Evolutionary conservation across 176 grass and related monocot species (phyloP).

Genomic region (Juncus effusus): DNA sequence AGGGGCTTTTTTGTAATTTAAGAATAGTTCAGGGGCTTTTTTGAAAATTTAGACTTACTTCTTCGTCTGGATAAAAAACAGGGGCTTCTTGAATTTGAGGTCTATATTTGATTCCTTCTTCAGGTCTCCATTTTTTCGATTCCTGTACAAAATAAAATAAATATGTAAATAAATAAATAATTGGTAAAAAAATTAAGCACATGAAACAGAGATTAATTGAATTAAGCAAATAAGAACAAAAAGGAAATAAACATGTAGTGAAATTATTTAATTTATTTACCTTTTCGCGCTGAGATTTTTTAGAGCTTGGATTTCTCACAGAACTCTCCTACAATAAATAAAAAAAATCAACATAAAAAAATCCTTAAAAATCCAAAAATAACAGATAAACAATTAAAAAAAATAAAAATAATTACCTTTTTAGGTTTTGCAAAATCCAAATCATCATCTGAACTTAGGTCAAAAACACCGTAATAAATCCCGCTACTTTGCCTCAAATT

Average conservation of each 20-base stretch:
- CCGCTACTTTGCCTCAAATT: slow-evolving; percentile 25
- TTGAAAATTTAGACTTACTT: slow-evolving; percentile 33
- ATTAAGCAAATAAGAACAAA: neutral
- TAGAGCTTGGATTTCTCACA: slow-evolving; percentile 16
- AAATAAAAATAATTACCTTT: slow-evolving; percentile 32
- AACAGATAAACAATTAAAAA: slow-evolving; percentile 2
- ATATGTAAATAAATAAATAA: slow-evolving; percentile 1
- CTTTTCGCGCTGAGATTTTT: slow-evolving; percentile 31
- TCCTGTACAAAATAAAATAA: slow-evolving; percentile 18
- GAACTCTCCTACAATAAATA: slow-evolving; percentile 23
- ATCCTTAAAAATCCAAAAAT: neutral
- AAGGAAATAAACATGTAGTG: neutral
- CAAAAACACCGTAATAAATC: slow-evolving; percentile 31
- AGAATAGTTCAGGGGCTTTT: too few relatives aligned
- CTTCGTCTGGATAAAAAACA: slow-evolving; percentile 78
- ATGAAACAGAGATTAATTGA: slow-evolving; percentile 2
- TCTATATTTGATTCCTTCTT: slow-evolving; percentile 37
- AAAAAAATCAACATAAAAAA: slow-evolving; percentile 13
- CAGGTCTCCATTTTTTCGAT: slow-evolving; percentile 36
- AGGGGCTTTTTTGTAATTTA: too few relatives aligned
- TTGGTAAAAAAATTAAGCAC: neutral
- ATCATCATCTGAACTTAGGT: slow-evolving; percentile 47
- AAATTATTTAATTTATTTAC: slow-evolving; percentile 12
- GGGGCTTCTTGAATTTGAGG: slow-evolving; percentile 82
- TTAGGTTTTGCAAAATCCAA: slow-evolving; percentile 16